phyloP scores from a whole-genome alignment of 2,329 filamentous ascomycete genomes.

The Helminthosporium solani region DNA sequence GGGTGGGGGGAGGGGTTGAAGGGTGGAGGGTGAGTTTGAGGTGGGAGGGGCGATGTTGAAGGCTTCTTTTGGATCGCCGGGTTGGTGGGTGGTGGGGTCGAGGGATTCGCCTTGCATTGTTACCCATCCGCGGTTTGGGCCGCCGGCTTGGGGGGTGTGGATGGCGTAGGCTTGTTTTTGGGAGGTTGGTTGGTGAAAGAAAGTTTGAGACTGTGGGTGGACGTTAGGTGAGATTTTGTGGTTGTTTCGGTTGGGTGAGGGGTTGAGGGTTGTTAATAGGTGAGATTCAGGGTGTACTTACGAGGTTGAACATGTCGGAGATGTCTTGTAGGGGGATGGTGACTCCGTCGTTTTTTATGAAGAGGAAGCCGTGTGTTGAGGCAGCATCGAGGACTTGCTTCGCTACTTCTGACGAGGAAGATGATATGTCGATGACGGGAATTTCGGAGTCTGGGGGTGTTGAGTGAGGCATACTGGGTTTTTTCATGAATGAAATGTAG shows the following conservation, averaged over 20 bases:
- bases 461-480: neutral
- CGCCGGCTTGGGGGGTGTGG: slow-evolving; percentile 54
- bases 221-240: neutral
- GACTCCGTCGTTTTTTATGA: slow-evolving; percentile 72
- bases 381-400: slow-evolving; percentile 75
- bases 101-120: slow-evolving; percentile 85
- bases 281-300: slow-evolving; percentile 45
- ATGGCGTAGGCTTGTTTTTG: slow-evolving; percentile 78
- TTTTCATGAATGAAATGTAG: no score
- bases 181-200: slow-evolving; percentile 69
- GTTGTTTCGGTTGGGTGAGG: no score
- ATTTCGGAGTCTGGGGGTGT: slow-evolving; percentile 47
- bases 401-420: slow-evolving; percentile 59
- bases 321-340: slow-evolving; percentile 69
- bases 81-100: slow-evolving; percentile 79
- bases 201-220: slow-evolving; percentile 60
- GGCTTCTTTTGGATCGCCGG: slow-evolving; percentile 83
- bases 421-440: slow-evolving; percentile 79
- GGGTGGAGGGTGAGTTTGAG: no score
- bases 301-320: slow-evolving; percentile 71
- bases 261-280: no score
- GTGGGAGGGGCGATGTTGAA: slow-evolving; percentile 88
- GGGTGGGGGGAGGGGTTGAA: slow-evolving; percentile 71
- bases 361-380: slow-evolving; percentile 82
- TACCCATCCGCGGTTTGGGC: slow-evolving; percentile 83